These are phyloP conservation scores for sunflower (Helianthus annuus) DNA, from an alignment of 129 eudicot species.

Conservation along the genomic window HanXRQr2.0-SUNRISE NC_035435.2:171322428-171322927, in stretches of 20 bases:
- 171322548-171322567: conserved; percentile 87
- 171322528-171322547: conserved; percentile 94
- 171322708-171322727: neutral
- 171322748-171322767: conserved; percentile 76
- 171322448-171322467: neutral
- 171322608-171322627: conserved; percentile 92
- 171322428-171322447: no score
- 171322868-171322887: conserved; percentile 1
- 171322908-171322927: conserved; percentile 69
- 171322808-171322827: conserved; percentile 99
- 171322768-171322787: conserved; percentile 99
- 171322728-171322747: neutral
- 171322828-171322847: conserved; percentile 84
- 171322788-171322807: conserved; percentile 97
- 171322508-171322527: neutral
- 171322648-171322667: conserved; percentile 96
- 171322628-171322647: conserved; percentile 97
- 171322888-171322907: neutral
- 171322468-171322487: neutral
- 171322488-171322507: neutral
- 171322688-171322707: neutral
- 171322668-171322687: conserved; percentile 43
- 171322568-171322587: conserved; percentile 98
- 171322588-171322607: conserved; percentile 99
- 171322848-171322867: neutral